Base-by-base conservation (phyloP, 768 basidiomycete genomes). In the Tricholomella constricta region DNA sequence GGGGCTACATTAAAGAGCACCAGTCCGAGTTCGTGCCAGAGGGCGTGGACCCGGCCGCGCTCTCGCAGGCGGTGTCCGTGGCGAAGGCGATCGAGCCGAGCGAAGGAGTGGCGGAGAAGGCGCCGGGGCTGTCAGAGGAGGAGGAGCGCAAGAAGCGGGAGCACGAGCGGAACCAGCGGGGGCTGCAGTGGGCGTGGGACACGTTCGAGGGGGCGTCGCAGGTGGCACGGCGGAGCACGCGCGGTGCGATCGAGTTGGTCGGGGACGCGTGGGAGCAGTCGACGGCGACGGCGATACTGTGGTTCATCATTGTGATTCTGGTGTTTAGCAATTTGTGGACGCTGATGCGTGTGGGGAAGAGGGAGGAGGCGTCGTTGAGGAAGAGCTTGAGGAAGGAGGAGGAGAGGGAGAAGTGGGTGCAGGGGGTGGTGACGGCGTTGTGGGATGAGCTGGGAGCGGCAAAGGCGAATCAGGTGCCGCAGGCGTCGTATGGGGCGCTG, bases 21-120 rank as follows among this genome's bases (percentile, higher is more conserved):
- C 84, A 88, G 58, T 78, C 84, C 55, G 96, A 99, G 72, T 98
- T 98, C 70, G 70, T 93, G 45, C 88, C 91, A 0, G 89, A 87
- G 52, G 94, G 92, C 12, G 69, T 90, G 43, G 89, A 91, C 54
- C 74, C 77, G 6, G 72, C 72, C 38, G 77, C 68, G 10, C 76
- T 83, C n/a, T 81, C 78, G 0, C 78, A 76, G 2, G 72, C 73
- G 8, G 78, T 73, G 6, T 43, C 17, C 1, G 36, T 70, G 11
- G 71, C 31, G 10, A 32, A 3, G 14, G 31, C 31, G 10, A 32
- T 32, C 10, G 31, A 4, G 31, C 31, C 31, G n/a, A n/a, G n/a
- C 31, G 31, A 32, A 14, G 31, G 14, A 14, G 31, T n/a, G n/a
- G n/a, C n/a, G n/a, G 69, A 73, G n/a, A 55, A 17, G 40, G 37